Evolutionary conservation across 2,329 filamentous ascomycete genomes (phyloP), one percentile per base, ranked within the genome.

Genomic region (Mycogone perniciosa): DNA sequence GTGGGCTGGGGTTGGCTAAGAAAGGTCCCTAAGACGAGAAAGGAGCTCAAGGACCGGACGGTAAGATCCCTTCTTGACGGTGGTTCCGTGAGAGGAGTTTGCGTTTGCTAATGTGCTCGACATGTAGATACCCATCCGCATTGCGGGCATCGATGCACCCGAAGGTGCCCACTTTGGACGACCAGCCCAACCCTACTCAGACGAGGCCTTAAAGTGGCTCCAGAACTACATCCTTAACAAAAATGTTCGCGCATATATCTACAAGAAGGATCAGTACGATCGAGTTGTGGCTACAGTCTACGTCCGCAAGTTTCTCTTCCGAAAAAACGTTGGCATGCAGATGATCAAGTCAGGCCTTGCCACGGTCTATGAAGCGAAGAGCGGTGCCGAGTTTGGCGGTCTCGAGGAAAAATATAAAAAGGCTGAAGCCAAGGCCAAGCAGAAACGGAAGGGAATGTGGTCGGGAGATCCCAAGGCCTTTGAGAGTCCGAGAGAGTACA

Each of bases 1-100:
- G 79, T 86, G 8, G 93, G 93, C 48, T 99, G 93, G 93, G 90
- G 87, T n/a, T 95, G 89, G 89, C 63, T 93, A 56, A 85, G 89
- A 62, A 84, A 71, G 52, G 77, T 96, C 6, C 91, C 90, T 1
- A 76, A 72, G 9, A 81, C 77, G 51, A 85, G 79, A 64, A 80
- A 84, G 52, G 79, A 82, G 31, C 70, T 96, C 55, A 88, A 81
- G 64, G 83, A 85, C 53, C 83, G 86, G 58, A 96, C 91, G 53
- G 89, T 95, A 76, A 43, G 77, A 69, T 31, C 37, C 31, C 29
- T 31, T 35, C 6, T 31, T 26, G 13, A 3, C 8, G 20, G 7
- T 7, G 7, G n/a, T 7, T 31, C 37, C 31, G 7, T 34, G 30
- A 47, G 2, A 33, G 2, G 6, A 2, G 3, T 50, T 31, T 20